Conservation (phyloP, 805 yeast species). For the Yamadazyma kitorensis region DNA sequence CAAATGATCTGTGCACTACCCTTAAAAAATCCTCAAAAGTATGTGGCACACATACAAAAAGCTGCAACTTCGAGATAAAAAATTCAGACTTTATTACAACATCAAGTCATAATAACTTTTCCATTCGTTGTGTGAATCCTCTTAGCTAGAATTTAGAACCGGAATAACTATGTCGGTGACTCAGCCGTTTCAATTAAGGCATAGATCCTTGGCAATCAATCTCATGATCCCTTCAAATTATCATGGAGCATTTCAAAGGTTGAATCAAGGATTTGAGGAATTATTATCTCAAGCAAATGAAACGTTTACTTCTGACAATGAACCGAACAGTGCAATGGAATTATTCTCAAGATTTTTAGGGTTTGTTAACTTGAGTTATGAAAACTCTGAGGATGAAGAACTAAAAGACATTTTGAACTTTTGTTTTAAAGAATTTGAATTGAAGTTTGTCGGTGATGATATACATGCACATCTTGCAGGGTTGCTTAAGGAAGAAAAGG, state of each 20-base stretch:
- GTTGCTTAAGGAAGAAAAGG: constrained; percentile 47
- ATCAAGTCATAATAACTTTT: no score
- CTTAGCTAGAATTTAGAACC: no score
- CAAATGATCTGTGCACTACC: no score
- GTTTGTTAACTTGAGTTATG: constrained; percentile 33
- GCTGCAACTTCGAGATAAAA: no score
- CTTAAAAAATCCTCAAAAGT: no score
- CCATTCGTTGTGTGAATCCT: no score
- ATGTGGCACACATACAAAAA: no score
- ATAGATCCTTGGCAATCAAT: constrained; percentile 86
- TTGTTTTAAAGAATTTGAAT: constrained; percentile 79
- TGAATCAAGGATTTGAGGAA: constrained; percentile 81
- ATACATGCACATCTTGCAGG: constrained; percentile 85
- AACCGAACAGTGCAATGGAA: constrained; percentile 84
- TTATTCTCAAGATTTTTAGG: constrained; percentile 83
- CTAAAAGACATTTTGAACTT: constrained; percentile 68
- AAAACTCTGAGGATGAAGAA: constrained; percentile 42
- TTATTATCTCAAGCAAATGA: constrained; percentile 78
- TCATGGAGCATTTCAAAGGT: constrained; percentile 78
- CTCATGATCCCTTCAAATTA: constrained; percentile 80
- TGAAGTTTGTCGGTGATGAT: constrained; percentile 65
- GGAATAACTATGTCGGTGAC: constrained; percentile 12
- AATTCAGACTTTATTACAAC: no score
- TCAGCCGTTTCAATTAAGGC: constrained; percentile 71
- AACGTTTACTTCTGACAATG: constrained; percentile 80